A percentile compares a stretch with the other conserved stretches of the same genome.
phyloP scores from a whole-genome alignment of 2,329 filamentous ascomycete genomes.

The Penicillium frequentans region DNA sequence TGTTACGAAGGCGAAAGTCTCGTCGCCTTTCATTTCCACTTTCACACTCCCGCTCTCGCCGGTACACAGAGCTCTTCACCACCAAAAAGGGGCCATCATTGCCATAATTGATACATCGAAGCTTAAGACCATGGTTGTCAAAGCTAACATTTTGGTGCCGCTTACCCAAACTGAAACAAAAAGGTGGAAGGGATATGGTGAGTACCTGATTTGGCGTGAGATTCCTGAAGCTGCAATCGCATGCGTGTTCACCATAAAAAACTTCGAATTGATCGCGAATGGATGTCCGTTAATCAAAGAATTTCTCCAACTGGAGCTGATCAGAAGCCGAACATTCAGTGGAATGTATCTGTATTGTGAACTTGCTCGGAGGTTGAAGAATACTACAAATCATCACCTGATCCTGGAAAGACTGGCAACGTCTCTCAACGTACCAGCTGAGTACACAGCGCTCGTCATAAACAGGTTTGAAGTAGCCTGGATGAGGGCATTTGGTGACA shows the following conservation, averaged over 20 bases:
- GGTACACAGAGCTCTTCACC: constrained; percentile 32
- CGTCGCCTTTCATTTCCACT: constrained; percentile 37
- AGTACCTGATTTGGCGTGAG: constrained; percentile 38
- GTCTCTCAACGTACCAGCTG: background rate
- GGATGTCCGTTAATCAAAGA: constrained; percentile 19
- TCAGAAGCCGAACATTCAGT: constrained; percentile 10
- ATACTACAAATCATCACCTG: background rate
- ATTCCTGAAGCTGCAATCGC: constrained; percentile 30
- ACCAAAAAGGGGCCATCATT: constrained; percentile 24
- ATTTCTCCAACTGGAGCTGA: constrained; percentile 27
- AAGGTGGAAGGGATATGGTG: constrained; percentile 29
- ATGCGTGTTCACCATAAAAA: constrained; percentile 24
- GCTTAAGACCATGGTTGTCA: constrained; percentile 25
- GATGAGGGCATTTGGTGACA: background rate
- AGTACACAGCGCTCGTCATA: background rate
- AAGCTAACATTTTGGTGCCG: constrained; percentile 25
- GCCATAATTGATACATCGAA: constrained; percentile 32
- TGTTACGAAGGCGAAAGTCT: constrained; percentile 17
- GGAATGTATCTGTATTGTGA: constrained; percentile 10
- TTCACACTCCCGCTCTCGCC: constrained; percentile 27
- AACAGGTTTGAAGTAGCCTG: background rate
- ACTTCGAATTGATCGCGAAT: constrained; percentile 19
- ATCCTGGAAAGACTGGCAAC: background rate
- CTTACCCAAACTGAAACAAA: constrained; percentile 4
- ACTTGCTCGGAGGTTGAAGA: background rate